Conservation (phyloP, 306 rosid genomes). For the Cucumis cinereus region DNA sequence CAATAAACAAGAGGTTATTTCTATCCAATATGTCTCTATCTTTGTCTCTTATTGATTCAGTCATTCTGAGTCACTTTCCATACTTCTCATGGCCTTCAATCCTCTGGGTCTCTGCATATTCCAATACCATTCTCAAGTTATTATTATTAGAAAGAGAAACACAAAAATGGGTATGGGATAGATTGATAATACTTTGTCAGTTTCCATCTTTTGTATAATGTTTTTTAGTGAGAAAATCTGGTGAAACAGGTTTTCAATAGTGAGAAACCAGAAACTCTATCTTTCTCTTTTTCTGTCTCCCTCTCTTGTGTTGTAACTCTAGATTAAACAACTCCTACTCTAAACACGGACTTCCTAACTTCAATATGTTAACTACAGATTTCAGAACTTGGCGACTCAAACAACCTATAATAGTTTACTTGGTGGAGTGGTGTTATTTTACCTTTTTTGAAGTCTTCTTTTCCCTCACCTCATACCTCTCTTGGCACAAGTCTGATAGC, state of each 20-base stretch:
- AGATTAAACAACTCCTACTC: too few species aligned
- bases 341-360: too few species aligned
- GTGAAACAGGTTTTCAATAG: too few species aligned
- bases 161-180: not conserved
- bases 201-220: not conserved
- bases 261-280: too few species aligned
- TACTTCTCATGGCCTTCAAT: constrained; percentile 48
- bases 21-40: not conserved
- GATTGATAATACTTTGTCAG: not conserved
- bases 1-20: not conserved
- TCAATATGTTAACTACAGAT: too few species aligned
- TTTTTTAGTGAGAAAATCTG: not conserved
- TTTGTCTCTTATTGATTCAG: not conserved
- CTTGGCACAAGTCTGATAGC: constrained; percentile 47
- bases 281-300: too few species aligned
- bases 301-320: too few species aligned
- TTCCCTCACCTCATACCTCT: constrained; percentile 55
- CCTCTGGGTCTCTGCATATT: constrained; percentile 48
- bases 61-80: constrained; percentile 49
- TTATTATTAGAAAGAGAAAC: not conserved
- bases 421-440: not conserved
- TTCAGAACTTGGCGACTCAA: too few species aligned
- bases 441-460: constrained; percentile 57
- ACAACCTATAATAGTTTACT: too few species aligned
- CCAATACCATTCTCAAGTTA: constrained; percentile 5